phyloP scores from a whole-genome alignment of 768 basidiomycete species.

The Suillus hirtellus region DNA sequence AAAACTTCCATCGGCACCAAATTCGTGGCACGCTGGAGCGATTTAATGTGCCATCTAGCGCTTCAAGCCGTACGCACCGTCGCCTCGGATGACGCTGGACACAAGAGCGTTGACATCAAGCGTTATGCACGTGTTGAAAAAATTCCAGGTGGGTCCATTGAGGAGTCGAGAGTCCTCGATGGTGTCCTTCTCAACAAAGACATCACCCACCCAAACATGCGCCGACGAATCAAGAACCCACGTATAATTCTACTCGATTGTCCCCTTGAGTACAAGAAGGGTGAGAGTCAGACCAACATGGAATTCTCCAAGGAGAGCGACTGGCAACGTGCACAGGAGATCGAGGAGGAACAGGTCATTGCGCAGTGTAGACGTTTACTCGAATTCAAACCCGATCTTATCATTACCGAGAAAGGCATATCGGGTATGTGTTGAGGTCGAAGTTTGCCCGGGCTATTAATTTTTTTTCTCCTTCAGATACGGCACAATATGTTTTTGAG shows the following conservation, averaged over 20 bases:
- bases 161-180: constrained; percentile 80
- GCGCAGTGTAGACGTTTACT: constrained; percentile 78
- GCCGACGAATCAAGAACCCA: constrained; percentile 86
- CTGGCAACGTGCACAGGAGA: constrained; percentile 88
- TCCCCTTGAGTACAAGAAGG: constrained; percentile 98
- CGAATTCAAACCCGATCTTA: constrained; percentile 92
- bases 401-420: constrained; percentile 97
- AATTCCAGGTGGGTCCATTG: constrained; percentile 96
- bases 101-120: constrained; percentile 96
- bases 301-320: constrained; percentile 94
- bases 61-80: constrained; percentile 91
- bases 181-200: constrained; percentile 99
- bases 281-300: constrained; percentile 97
- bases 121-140: constrained; percentile 98
- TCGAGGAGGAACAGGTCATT: constrained; percentile 98
- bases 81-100: constrained; percentile 68
- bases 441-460: neutral
- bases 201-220: constrained; percentile 96
- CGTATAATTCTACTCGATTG: constrained; percentile 90
- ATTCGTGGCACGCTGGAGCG: constrained; percentile 94
- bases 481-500: constrained; percentile 88
- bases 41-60: constrained; percentile 96
- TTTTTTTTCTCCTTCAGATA: constrained; percentile 52
- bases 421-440: constrained; percentile 60
- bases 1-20: constrained; percentile 99